Conservation (phyloP, 306 rosid species). For the Coriaria nepalensis region DNA sequence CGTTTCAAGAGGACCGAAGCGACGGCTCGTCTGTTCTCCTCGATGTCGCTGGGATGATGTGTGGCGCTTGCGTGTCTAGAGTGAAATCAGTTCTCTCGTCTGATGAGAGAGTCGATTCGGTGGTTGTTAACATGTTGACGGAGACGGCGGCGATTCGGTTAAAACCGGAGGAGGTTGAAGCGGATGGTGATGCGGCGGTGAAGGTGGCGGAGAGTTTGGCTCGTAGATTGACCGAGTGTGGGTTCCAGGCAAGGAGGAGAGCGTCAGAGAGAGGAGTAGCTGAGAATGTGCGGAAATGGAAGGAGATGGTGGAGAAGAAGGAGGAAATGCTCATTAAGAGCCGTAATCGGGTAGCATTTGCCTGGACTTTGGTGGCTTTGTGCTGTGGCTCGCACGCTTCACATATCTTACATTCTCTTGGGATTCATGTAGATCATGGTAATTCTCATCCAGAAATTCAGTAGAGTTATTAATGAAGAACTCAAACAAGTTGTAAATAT, state of each 20-base stretch:
- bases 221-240: constrained; percentile 62
- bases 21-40: constrained; percentile 51
- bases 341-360: constrained; percentile 72
- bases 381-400: constrained; percentile 94
- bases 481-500: too few species aligned
- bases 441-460: too few species aligned
- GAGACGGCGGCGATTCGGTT: constrained; percentile 91
- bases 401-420: constrained; percentile 72
- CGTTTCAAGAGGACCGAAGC: constrained; percentile 10
- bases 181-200: constrained; percentile 16
- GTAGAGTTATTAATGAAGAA: too few species aligned
- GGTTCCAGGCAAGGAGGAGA: constrained; percentile 64
- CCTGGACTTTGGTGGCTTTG: constrained; percentile 90
- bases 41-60: constrained; percentile 93
- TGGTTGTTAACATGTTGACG: constrained; percentile 84
- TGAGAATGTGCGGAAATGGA: constrained; percentile 90
- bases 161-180: constrained; percentile 23
- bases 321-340: constrained; percentile 51
- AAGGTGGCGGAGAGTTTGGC: constrained; percentile 61
- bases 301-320: constrained; percentile 70
- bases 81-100: constrained; percentile 64
- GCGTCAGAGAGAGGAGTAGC: constrained; percentile 55
- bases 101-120: constrained; percentile 80
- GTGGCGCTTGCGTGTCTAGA: constrained; percentile 85
- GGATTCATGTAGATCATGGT: constrained; percentile 84